A percentile compares a stretch with the other conserved stretches of the same genome.
These are phyloP conservation scores for Ceratocystis alfenasii DNA, from an alignment of 2,329 filamentous ascomycete species.

Conservation along the genomic window DNA sequence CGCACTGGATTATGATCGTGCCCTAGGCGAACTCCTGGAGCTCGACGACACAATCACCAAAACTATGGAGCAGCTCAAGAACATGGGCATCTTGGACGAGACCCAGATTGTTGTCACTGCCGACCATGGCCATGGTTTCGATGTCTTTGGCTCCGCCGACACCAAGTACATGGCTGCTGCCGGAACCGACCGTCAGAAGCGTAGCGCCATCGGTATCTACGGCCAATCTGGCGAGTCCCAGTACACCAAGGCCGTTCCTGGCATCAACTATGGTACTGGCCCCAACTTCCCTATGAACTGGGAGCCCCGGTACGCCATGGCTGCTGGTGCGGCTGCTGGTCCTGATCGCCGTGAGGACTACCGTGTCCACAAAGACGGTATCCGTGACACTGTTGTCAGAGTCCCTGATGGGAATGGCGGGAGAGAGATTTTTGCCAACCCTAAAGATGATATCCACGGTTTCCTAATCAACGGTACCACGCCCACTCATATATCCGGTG, in stretches of 20 bases:
- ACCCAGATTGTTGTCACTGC: slow-evolving; percentile 71
- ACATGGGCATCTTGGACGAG: slow-evolving; percentile 55
- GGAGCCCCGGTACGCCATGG: slow-evolving; percentile 74
- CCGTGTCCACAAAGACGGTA: slow-evolving; percentile 53
- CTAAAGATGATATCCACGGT: slow-evolving; percentile 52
- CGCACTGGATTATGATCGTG: slow-evolving; percentile 69
- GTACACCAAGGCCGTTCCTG: slow-evolving; percentile 50
- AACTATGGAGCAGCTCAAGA: slow-evolving; percentile 57
- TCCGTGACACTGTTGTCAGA: slow-evolving; percentile 49
- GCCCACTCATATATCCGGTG: slow-evolving; percentile 49
- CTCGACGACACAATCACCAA: slow-evolving; percentile 72
- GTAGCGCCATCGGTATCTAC: slow-evolving; percentile 63
- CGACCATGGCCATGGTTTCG: slow-evolving; percentile 85
- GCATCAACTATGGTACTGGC: slow-evolving; percentile 58
- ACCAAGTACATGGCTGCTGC: slow-evolving; percentile 62
- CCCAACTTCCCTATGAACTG: slow-evolving; percentile 71
- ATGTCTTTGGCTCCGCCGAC: slow-evolving; percentile 72
- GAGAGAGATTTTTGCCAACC: slow-evolving; percentile 48
- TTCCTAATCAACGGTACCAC: slow-evolving; percentile 68
- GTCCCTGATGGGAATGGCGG: slow-evolving; percentile 35
- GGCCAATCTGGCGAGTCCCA: slow-evolving; percentile 62
- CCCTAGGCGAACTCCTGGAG: slow-evolving; percentile 72
- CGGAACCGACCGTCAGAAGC: slow-evolving; percentile 56
- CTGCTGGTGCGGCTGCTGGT: slow-evolving; percentile 56
- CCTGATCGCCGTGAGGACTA: slow-evolving; percentile 71